Base-by-base conservation (phyloP, 2,329 filamentous ascomycete genomes). In the Aspergillus amoenus region DNA sequence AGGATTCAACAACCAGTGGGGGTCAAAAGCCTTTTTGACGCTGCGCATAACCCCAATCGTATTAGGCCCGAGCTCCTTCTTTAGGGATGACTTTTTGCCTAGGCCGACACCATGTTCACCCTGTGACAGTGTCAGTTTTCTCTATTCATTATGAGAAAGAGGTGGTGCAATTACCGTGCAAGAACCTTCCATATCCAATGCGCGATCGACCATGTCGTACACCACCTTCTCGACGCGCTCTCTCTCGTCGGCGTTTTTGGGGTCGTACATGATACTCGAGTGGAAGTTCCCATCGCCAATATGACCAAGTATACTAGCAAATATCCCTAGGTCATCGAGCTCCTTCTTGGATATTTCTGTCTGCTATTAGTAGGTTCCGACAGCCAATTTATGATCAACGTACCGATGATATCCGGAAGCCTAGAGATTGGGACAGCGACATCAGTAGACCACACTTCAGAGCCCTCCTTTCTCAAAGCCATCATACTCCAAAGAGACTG, bases 251-350 rank as follows among this genome's bases (percentile, higher is more conserved):
- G 84, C 81, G 55, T 92, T 81, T 22, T 80, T 82, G 24, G 84
- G 83, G 74, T 94, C 85, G 72, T 96, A 97, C 76, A 97, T 88
- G 75, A 97, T 94, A 70, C 88, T 90, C 71, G 93, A 88, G 72
- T 97, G 93, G 78, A 97, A 97, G 74, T 97, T 97, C 39, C 93
- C 93, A 69, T 96, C 93, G 12, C 93, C 93, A 56, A 97, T 88
- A 69, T 97, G 93, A 3, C 93, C 93, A 4, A 97, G 79, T 27
- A 96, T 90, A 67, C 89, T 92, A 1, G 91, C 91, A 70, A 96
- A 96, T 2, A 96, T 77, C 0, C 91, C 91, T 11, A 96, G 80
- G 12, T 91, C 86, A 67, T 93, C 89, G 82, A 96, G 88, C 68
- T 96, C 91, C 70, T 90, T 89, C 78, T 96, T 96, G 61, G 90